phyloP scores from a whole-genome alignment of 257 asterid species.

The Petunia secreta region DNA sequence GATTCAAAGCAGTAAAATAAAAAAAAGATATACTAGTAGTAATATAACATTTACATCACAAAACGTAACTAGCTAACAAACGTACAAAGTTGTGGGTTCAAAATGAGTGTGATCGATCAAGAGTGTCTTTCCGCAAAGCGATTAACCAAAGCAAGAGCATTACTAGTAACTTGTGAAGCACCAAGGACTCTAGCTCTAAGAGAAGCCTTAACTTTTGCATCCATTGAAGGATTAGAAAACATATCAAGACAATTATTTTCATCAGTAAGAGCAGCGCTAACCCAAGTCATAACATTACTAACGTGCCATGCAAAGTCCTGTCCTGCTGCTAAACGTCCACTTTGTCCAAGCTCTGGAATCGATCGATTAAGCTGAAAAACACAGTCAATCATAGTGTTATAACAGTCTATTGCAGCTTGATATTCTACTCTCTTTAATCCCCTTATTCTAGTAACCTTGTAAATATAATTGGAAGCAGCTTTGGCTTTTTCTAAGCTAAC shows the following conservation, averaged over 20 bases:
- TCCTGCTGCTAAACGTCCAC: slow-evolving; percentile 33
- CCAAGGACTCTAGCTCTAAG: slow-evolving; percentile 58
- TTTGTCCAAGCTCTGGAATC: slow-evolving; percentile 47
- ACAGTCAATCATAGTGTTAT: slow-evolving; percentile 45
- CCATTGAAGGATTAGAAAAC: slow-evolving; percentile 54
- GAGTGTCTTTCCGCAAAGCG: slow-evolving; percentile 57
- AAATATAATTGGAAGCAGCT: slow-evolving; percentile 40
- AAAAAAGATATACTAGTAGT: background rate
- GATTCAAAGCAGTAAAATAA: no score
- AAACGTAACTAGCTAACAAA: background rate
- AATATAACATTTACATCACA: background rate
- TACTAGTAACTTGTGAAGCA: slow-evolving; percentile 70
- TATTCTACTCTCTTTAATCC: slow-evolving; percentile 46
- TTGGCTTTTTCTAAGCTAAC: slow-evolving; percentile 54
- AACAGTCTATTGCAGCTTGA: slow-evolving; percentile 61
- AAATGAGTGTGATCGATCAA: no score
- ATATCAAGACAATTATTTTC: slow-evolving; percentile 67
- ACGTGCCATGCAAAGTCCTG: slow-evolving; percentile 58
- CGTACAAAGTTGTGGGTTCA: background rate
- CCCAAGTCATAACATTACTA: slow-evolving; percentile 72
- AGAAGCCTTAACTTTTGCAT: slow-evolving; percentile 52
- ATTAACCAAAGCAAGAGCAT: slow-evolving; percentile 68
- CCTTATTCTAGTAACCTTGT: slow-evolving; percentile 36
- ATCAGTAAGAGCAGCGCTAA: slow-evolving; percentile 79
- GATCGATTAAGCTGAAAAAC: slow-evolving; percentile 61